Conservation (phyloP, 31 red algal species). For the Asparagopsis taxiformis region DNA sequence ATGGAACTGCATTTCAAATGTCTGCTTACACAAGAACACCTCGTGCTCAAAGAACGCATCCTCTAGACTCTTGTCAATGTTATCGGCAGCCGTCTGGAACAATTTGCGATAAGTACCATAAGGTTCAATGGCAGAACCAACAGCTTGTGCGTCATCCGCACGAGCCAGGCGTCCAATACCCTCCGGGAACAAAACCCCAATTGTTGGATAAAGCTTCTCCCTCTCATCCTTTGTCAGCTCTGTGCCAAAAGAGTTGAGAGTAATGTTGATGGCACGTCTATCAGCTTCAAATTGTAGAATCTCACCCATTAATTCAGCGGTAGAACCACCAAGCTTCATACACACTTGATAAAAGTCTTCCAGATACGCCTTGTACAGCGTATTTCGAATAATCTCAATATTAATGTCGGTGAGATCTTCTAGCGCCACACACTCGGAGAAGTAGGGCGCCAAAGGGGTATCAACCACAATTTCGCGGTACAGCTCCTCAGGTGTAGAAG, state of each 20-base stretch:
- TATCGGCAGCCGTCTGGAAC: conserved; percentile 68
- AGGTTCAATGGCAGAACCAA: conserved; percentile 77
- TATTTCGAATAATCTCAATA: conserved; percentile 97
- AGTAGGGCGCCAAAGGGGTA: conserved; percentile 95
- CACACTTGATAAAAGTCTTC: conserved; percentile 85
- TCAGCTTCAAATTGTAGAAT: conserved; percentile 89
- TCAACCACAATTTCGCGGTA: conserved; percentile 96
- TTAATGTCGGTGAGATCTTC: conserved; percentile 90
- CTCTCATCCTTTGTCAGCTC: conserved; percentile 74
- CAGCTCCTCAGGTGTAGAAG: conserved; percentile 82
- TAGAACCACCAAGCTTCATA: conserved; percentile 77
- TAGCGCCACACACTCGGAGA: conserved; percentile 88
- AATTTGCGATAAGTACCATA: conserved; percentile 71
- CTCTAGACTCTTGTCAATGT: conserved; percentile 83
- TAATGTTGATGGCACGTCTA: conserved; percentile 92
- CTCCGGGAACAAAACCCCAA: conserved; percentile 83
- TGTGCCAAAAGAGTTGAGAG: conserved; percentile 95
- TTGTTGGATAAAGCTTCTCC: conserved; percentile 65
- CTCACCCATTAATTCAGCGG: conserved; percentile 82
- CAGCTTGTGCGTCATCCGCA: conserved; percentile 76
- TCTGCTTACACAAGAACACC: conserved; percentile 77
- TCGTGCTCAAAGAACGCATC: conserved; percentile 94
- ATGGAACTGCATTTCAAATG: conserved; percentile 96
- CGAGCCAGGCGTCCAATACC: conserved; percentile 65
- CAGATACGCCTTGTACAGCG: conserved; percentile 94